Percentiles rank a stretch among this genome's conserved stretches.
These are phyloP conservation scores for barley (Hordeum vulgare) DNA, from an alignment of 176 grass and related monocot species.

Conservation along the genomic window MorexV3_pseudomolecules_assembly NC_058522.1:102750713-102751212, in stretches of 20 bases:
- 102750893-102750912: too few species aligned
- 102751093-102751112: neutral
- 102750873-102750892: too few species aligned
- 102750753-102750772: too few species aligned
- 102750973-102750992: neutral
- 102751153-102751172: neutral
- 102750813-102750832: too few species aligned
- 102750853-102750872: too few species aligned
- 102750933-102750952: neutral
- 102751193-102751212: conserved; percentile 88
- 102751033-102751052: neutral
- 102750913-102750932: too few species aligned
- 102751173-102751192: conserved; percentile 86
- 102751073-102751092: neutral
- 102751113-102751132: neutral
- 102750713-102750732: too few species aligned
- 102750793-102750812: too few species aligned
- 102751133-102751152: neutral
- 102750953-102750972: neutral
- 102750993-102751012: neutral
- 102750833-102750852: too few species aligned
- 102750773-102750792: too few species aligned
- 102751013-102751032: neutral
- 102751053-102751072: neutral
- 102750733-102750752: too few species aligned